phyloP scores from a whole-genome alignment of 2,329 filamentous ascomycete genomes.

The Dactylellina parvicollis region DNA sequence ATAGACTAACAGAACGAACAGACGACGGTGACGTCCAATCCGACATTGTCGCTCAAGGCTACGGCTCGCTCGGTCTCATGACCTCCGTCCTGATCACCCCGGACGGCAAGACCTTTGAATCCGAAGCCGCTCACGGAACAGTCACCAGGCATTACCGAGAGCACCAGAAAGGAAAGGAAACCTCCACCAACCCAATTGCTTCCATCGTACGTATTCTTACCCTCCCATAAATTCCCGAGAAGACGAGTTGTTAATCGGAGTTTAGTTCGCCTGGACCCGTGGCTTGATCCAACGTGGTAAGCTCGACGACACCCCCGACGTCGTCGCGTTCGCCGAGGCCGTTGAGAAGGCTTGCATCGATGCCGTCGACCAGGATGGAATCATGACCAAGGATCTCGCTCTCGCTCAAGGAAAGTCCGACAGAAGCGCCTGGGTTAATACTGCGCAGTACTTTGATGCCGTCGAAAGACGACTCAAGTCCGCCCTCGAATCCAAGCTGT shows the following conservation, averaged over 20 bases:
- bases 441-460: conserved; percentile 87
- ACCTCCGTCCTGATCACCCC: conserved; percentile 97
- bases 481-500: conserved; percentile 80
- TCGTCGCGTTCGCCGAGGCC: conserved; percentile 88
- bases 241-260: neutral
- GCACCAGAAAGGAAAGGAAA: conserved; percentile 97
- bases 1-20: conserved; percentile 31
- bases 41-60: conserved; percentile 97
- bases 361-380: conserved; percentile 88
- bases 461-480: conserved; percentile 89
- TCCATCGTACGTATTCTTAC: conserved; percentile 72
- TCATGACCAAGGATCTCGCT: conserved; percentile 99
- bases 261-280: conserved; percentile 89
- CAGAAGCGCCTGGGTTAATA: conserved; percentile 87
- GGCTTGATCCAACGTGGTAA: conserved; percentile 91
- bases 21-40: conserved; percentile 98
- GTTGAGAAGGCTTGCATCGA: conserved; percentile 94
- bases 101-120: conserved; percentile 95
- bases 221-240: neutral
- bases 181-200: conserved; percentile 97
- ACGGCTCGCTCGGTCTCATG: conserved; percentile 97
- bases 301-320: conserved; percentile 90
- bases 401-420: conserved; percentile 89
- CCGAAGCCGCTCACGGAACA: conserved; percentile 96
- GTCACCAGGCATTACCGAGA: conserved; percentile 98